These are phyloP conservation scores for Dendrobium huoshanense DNA, from an alignment of 106 monocot genomes.

Conservation along the genomic window DNA sequence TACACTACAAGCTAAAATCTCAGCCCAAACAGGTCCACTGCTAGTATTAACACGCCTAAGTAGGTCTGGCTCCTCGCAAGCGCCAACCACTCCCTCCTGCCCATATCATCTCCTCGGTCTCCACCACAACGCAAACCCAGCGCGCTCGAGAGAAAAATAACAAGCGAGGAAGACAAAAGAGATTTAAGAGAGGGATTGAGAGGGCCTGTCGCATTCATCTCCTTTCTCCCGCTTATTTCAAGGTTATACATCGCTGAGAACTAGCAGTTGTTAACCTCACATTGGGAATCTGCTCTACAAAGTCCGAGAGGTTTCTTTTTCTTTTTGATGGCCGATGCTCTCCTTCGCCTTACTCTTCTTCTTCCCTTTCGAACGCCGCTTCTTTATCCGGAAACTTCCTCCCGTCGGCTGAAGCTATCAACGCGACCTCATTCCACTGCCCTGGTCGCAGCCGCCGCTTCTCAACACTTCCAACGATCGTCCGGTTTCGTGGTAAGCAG, in stretches of 20 bases:
- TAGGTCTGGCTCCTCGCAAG: too few relatives aligned
- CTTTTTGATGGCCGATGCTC: conserved; percentile 3
- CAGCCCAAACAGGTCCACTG: too few relatives aligned
- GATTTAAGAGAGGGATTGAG: neutral
- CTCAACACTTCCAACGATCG: neutral
- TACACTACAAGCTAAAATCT: too few relatives aligned
- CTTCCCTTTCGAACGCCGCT: neutral
- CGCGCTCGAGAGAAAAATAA: neutral
- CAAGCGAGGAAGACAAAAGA: neutral
- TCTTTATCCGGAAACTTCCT: neutral
- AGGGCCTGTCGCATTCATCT: neutral
- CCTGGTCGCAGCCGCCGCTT: neutral
- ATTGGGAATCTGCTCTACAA: neutral
- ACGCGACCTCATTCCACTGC: neutral
- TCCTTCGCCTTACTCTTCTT: neutral
- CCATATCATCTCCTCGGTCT: too few relatives aligned
- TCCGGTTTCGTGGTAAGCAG: neutral
- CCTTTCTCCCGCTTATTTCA: neutral
- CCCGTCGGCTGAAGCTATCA: neutral
- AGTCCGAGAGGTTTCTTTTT: neutral
- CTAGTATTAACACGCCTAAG: too few relatives aligned
- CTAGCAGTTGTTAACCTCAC: neutral
- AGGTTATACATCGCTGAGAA: neutral
- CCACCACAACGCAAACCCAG: neutral
- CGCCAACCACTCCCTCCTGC: too few relatives aligned